Conservation (phyloP, 305 asterid species). For the Fraxinus angustifolia region DNA sequence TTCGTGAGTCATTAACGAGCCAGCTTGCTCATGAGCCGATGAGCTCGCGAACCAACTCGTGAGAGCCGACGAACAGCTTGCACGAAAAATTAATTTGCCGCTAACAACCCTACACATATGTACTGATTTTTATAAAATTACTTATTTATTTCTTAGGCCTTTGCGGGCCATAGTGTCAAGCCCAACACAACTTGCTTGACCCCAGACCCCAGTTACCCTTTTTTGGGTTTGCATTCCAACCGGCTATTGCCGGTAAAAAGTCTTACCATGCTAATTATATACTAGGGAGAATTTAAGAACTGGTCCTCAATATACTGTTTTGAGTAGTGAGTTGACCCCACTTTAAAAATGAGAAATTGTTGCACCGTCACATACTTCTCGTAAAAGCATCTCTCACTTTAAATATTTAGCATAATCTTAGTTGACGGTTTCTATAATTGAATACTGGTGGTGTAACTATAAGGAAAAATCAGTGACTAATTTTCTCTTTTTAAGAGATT, state of each 20-base stretch:
- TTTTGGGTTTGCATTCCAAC: not conserved
- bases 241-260: not conserved
- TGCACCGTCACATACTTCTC: not conserved
- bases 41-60: not conserved
- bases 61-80: not conserved
- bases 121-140: not conserved
- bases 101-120: not conserved
- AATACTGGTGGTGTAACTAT: not conserved
- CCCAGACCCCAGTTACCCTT: not conserved
- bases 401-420: not conserved
- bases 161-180: not conserved
- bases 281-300: not conserved
- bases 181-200: not conserved
- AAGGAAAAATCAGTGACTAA: not conserved
- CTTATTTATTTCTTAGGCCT: not conserved
- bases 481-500: not conserved
- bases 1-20: too few species aligned
- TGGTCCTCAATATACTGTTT: not conserved
- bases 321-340: not conserved
- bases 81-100: not conserved
- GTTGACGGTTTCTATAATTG: not conserved
- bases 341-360: not conserved
- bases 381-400: not conserved
- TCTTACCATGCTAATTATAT: not conserved
- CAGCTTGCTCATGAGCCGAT: not conserved